Evolutionary conservation across 192 early-diverging fungal species (phyloP).

Genomic region (Coemansia aciculifera): DNA sequence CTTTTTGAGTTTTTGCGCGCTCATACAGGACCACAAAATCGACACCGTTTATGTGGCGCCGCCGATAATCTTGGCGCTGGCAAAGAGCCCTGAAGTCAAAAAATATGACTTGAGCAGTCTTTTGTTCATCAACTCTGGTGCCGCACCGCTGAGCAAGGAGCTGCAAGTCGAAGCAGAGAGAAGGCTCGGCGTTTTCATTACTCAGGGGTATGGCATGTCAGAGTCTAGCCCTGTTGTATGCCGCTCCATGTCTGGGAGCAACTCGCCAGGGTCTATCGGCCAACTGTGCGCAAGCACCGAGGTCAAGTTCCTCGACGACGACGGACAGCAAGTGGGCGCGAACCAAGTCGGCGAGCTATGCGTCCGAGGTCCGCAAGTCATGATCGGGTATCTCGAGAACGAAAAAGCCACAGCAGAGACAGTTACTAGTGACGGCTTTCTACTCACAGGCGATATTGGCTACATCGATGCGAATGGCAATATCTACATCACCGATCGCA

Average conservation of each 20-base stretch:
- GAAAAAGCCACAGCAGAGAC: conserved; percentile 69
- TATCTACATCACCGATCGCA: conserved; percentile 68
- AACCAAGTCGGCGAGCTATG: conserved; percentile 82
- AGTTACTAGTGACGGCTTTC: conserved; percentile 72
- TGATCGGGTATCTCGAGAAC: conserved; percentile 87
- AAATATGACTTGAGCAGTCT: conserved; percentile 77
- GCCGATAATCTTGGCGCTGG: conserved; percentile 67
- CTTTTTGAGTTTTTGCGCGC: conserved; percentile 60
- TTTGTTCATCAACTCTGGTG: conserved; percentile 65
- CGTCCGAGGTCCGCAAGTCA: conserved; percentile 82
- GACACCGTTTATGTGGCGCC: conserved; percentile 67
- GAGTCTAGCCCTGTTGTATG: conserved; percentile 54
- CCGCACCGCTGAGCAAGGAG: conserved; percentile 77
- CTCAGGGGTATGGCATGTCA: conserved; percentile 70
- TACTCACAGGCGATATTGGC: conserved; percentile 85
- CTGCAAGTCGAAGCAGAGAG: conserved; percentile 58
- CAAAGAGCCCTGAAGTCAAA: conserved; percentile 70
- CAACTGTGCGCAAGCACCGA: conserved; percentile 69
- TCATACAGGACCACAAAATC: conserved; percentile 72
- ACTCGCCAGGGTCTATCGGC: conserved; percentile 65
- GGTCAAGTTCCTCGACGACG: conserved; percentile 73
- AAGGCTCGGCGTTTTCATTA: conserved; percentile 48
- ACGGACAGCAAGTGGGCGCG: conserved; percentile 62
- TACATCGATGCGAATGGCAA: conserved; percentile 64
- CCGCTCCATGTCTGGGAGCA: conserved; percentile 23